Base-by-base conservation (phyloP, 2,329 filamentous ascomycete species). In the Fusarium ramigenum region DNA sequence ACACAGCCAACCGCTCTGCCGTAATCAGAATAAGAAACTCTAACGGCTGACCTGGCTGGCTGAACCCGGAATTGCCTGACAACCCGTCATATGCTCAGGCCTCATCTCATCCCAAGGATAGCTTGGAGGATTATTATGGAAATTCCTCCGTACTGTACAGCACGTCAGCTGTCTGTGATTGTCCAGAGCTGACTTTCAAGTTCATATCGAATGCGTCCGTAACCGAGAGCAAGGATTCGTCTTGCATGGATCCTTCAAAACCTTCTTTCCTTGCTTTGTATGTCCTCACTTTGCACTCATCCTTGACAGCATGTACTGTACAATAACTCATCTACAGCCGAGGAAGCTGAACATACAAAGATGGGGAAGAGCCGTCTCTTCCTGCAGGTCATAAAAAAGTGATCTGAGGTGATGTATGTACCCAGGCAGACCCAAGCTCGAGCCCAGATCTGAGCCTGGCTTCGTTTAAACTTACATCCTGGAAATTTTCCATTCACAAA, bases 371-470 rank as follows among this genome's bases (percentile, higher is more conserved):
- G 60, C 39, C 9, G 23, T 40, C 43, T 46, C 42, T 47, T 32
- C 36, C 52, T 52, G 50, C 53, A 60, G 59, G 54, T 56, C 42
- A 47, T 54, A 42, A 63, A 63, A 60, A 52, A 60, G 65, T 66
- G 72, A 71, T 63, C 49, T 63, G 46, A 72, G 60, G 44, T 49
- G 37, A 63, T 61, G 30, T 59, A 37, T 50, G 32, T 37, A 30
- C 56, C 42, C 49, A 65, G 52, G 36, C 52, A 50, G 50, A 52
- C 50, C 36, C 39, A 63, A 64, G 73, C 75, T 74, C 58, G 53
- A 73, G 68, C 75, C 70, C 46, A 66, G 73, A 64, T 52, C 56
- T 69, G 66, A 75, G 66, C 65, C 69, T 47, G 54, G 42, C 46
- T 49, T 67, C 47, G 25, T 50, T 53, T 47, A 47, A 47, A 30